phyloP scores from a whole-genome alignment of 176 grass and related monocot genomes.

The Sorghum bicolor region DNA sequence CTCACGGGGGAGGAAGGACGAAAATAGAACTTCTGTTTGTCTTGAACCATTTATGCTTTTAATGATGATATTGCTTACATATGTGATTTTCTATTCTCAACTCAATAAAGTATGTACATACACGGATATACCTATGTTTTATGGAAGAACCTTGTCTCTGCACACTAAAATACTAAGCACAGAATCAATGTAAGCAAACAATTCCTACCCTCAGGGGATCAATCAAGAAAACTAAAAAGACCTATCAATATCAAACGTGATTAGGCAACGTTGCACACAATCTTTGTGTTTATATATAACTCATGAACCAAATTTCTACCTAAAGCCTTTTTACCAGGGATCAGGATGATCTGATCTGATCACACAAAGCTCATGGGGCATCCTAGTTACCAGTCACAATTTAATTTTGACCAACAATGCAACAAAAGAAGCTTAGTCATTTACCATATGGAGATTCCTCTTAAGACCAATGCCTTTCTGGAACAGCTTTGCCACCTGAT shows the following conservation, averaged over 20 bases:
- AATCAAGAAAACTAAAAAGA: constrained; percentile 19
- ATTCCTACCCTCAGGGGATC: neutral
- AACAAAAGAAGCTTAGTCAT: constrained; percentile 9
- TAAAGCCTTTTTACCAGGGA: neutral
- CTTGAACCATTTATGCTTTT: neutral
- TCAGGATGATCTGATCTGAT: neutral
- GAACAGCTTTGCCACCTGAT: constrained; percentile 94
- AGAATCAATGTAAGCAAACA: neutral
- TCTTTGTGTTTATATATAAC: neutral
- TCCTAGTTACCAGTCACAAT: neutral
- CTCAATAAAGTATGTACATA: neutral
- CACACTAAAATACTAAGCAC: neutral
- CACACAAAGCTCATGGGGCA: neutral
- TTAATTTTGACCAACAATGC: neutral
- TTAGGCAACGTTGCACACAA: neutral
- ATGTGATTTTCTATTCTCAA: neutral
- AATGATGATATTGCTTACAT: neutral
- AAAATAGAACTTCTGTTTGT: neutral
- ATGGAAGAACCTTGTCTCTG: neutral
- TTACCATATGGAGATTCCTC: constrained; percentile 95
- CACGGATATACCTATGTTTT: neutral
- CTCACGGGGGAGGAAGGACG: neutral
- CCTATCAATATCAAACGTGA: neutral
- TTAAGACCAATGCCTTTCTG: constrained; percentile 93
- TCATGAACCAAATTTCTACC: neutral